phyloP scores from a whole-genome alignment of 768 basidiomycete genomes.

The Trametes elegans region DNA sequence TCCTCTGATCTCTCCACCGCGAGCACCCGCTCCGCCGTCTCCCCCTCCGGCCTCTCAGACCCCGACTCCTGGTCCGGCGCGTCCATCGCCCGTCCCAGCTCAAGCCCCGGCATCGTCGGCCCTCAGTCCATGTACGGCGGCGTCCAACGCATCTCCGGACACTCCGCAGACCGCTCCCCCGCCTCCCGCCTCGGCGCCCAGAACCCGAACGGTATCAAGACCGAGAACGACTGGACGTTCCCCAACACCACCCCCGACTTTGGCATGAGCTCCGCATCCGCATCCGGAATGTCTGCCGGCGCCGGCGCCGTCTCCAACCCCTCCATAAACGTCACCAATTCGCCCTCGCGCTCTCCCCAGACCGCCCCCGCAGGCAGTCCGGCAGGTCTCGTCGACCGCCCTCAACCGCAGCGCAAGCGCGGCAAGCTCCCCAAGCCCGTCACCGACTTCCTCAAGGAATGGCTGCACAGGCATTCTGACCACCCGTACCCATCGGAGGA shows the following conservation, averaged over 20 bases:
- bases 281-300: slow-evolving; percentile 24
- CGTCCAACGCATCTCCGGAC: slow-evolving; percentile 69
- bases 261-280: slow-evolving; percentile 36
- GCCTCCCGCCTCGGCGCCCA: slow-evolving; percentile 22
- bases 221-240: slow-evolving; percentile 70
- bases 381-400: slow-evolving; percentile 69
- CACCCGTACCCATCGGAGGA: slow-evolving; percentile 89
- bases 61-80: slow-evolving; percentile 20
- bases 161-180: slow-evolving; percentile 48
- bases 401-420: slow-evolving; percentile 68
- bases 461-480: slow-evolving; percentile 85
- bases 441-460: slow-evolving; percentile 84
- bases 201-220: slow-evolving; percentile 26
- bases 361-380: slow-evolving; percentile 32
- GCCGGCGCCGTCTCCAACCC: slow-evolving; percentile 33
- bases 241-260: slow-evolving; percentile 54
- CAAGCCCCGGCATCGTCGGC: slow-evolving; percentile 56
- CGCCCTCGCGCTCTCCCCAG: slow-evolving; percentile 55
- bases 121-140: slow-evolving; percentile 66
- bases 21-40: slow-evolving; percentile 32
- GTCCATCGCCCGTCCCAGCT: slow-evolving; percentile 65
- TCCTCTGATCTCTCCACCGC: slow-evolving; percentile 11
- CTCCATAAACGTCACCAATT: slow-evolving; percentile 34
- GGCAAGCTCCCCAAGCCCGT: slow-evolving; percentile 90
- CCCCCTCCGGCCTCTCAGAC: slow-evolving; percentile 35